Percentiles rank a stretch among this genome's conserved stretches.
Conservation (phyloP, 2,329 filamentous ascomycete species). For the Pseudogymnoascus sp. region DNA sequence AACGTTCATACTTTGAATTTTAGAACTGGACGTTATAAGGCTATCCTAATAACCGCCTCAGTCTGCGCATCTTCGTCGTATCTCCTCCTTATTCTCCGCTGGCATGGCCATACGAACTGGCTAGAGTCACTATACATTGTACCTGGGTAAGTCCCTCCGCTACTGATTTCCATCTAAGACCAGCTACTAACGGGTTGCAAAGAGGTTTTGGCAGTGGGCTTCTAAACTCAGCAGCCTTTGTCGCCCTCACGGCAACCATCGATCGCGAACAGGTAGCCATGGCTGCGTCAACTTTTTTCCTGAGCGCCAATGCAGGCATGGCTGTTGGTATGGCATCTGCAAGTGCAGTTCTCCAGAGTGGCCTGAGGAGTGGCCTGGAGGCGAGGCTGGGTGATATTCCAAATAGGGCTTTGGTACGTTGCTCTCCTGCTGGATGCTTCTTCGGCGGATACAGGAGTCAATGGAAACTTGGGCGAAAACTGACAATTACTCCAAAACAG, state of each 20-base stretch:
- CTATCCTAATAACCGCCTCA: slow-evolving; percentile 43
- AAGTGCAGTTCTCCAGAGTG: slow-evolving; percentile 18
- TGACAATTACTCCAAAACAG: neutral
- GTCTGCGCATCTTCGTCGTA: slow-evolving; percentile 45
- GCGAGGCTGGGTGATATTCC: neutral
- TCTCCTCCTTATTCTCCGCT: slow-evolving; percentile 45
- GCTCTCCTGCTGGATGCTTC: neutral
- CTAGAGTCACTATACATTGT: slow-evolving; percentile 53
- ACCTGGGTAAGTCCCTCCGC: slow-evolving; percentile 27
- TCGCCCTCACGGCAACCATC: slow-evolving; percentile 41
- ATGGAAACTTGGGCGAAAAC: neutral
- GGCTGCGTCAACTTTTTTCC: slow-evolving; percentile 40
- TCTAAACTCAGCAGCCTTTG: slow-evolving; percentile 38
- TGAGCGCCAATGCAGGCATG: slow-evolving; percentile 26
- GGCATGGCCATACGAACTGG: slow-evolving; percentile 51
- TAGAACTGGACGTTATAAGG: slow-evolving; percentile 54
- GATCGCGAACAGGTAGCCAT: slow-evolving; percentile 40
- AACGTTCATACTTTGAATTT: neutral
- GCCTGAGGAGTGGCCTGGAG: slow-evolving; percentile 9
- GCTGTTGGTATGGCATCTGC: slow-evolving; percentile 19
- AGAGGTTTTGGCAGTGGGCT: slow-evolving; percentile 45
- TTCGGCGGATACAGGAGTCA: neutral
- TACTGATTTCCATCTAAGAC: neutral
- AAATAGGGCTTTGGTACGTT: neutral
- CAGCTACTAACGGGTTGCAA: neutral